Conservation (phyloP, 345 rosid species). For the Hirschfeldia incana region DNA sequence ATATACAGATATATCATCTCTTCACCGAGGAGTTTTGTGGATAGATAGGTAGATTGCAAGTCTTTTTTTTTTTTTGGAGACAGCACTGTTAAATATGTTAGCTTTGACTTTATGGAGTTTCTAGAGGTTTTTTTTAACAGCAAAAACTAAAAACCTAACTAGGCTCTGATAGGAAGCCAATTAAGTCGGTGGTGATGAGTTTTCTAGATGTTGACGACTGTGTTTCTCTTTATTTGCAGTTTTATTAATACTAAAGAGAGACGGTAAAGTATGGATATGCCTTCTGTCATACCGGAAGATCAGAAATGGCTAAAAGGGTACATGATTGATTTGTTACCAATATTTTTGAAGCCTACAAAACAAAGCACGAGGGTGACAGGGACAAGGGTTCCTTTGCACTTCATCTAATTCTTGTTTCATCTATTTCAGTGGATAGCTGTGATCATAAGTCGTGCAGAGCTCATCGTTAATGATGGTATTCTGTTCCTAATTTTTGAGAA, state of each 20-base stretch:
- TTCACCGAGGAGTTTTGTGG: slow-evolving; percentile 87
- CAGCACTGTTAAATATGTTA: slow-evolving; percentile 38
- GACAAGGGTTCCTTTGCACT: neutral
- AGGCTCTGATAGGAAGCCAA: too few relatives aligned
- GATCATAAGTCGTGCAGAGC: slow-evolving; percentile 72
- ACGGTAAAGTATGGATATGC: slow-evolving; percentile 71
- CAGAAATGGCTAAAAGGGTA: slow-evolving; percentile 80
- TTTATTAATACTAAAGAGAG: slow-evolving; percentile 68
- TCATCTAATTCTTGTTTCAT: slow-evolving; percentile 9
- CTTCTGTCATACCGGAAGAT: slow-evolving; percentile 58
- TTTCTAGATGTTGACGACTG: slow-evolving; percentile 11
- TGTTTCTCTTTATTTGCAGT: slow-evolving; percentile 45
- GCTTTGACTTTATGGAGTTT: slow-evolving; percentile 1
- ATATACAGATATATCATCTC: slow-evolving; percentile 73
- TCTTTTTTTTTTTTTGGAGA: slow-evolving; percentile 1
- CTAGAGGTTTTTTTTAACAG: too few relatives aligned
- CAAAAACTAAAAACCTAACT: too few relatives aligned
- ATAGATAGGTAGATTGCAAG: slow-evolving; percentile 86
- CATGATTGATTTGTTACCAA: neutral
- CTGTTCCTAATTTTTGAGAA: slow-evolving; percentile 64
- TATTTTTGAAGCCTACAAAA: neutral
- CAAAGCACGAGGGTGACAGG: neutral
- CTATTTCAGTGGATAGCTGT: slow-evolving; percentile 80
- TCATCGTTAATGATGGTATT: slow-evolving; percentile 61
- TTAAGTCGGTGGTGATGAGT: neutral